Evolutionary conservation across 176 grass and related monocot species (phyloP).

Genomic region (Triticum dicoccoides): DNA sequence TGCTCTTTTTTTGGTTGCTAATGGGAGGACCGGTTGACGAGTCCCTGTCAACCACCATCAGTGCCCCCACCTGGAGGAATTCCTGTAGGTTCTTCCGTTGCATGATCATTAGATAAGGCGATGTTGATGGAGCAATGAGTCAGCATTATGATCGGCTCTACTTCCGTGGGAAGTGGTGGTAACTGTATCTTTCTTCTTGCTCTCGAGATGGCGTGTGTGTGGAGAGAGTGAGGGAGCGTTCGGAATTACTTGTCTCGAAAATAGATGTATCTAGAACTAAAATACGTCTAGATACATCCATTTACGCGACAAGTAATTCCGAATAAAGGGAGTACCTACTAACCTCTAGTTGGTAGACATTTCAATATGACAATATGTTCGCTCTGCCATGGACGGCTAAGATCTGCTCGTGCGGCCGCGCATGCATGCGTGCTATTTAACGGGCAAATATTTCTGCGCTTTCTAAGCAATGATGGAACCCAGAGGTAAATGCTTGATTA

Average conservation of each 20-base stretch:
- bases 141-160: background rate
- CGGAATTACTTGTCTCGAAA: too few species aligned
- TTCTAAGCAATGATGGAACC: background rate
- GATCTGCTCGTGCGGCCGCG: too few species aligned
- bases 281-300: too few species aligned
- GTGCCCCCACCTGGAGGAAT: constrained; percentile 1
- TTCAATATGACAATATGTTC: too few species aligned
- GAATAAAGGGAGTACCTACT: too few species aligned
- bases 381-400: too few species aligned
- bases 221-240: too few species aligned
- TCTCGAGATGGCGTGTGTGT: background rate
- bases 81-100: background rate
- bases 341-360: too few species aligned
- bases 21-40: constrained; percentile 22
- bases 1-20: constrained; percentile 23
- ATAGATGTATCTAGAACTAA: too few species aligned
- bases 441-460: background rate
- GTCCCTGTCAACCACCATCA: constrained; percentile 18
- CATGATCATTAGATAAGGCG: background rate
- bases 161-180: background rate
- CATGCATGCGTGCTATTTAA: background rate
- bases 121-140: background rate
- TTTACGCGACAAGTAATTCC: too few species aligned
- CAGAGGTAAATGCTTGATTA: background rate
- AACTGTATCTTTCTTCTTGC: background rate